Base-by-base conservation (phyloP, 805 yeast genomes). In the Scheffersomyces coipomensis region DNA sequence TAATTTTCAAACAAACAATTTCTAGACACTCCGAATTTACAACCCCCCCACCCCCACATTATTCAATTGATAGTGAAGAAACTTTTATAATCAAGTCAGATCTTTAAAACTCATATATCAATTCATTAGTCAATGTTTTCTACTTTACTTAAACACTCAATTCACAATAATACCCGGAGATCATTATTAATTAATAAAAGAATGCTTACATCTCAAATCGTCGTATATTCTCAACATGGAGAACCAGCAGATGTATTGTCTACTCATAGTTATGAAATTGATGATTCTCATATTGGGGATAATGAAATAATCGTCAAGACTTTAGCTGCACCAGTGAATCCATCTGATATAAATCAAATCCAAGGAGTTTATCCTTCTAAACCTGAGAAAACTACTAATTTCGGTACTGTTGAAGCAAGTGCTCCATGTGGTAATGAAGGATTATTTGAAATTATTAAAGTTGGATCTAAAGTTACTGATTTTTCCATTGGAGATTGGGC, bases 391-490 rank as follows among this genome's bases (percentile, higher is more conserved):
- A 69, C 75, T 19, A 68, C 60, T 37, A 79, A 62, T 34, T 79
- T 76, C 42, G 80, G 81, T 6, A 77, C 87, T 1, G 60, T 57
- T 2, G 52, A 46, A 9, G 89, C 95, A 3, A 66, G 79, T 7
- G 95, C 96, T 2, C 83, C 89, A 29, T 88, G 91, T 29, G 99
- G 99, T 40, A 93, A 93, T 58, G 99, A 91, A 64, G 99, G 97
- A 18, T 75, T 88, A n/a, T 90, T 88, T 57, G 85, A 88, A 57
- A 82, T 91, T 13, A 56, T 87, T 13, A 79, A 81, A 38, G 76
- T 77, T 10, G 97, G 96, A 15, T 50, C 71, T 7, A 52, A 62
- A 12, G 85, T 79, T 8, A 44, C 48, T 4, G 51, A 55, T 6
- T 67, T 87, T 35, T 49, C 67, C 31, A 64, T 68, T 2, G 97